phyloP scores from a whole-genome alignment of 2,329 filamentous ascomycete genomes.

The Aspergillus niger region DNA sequence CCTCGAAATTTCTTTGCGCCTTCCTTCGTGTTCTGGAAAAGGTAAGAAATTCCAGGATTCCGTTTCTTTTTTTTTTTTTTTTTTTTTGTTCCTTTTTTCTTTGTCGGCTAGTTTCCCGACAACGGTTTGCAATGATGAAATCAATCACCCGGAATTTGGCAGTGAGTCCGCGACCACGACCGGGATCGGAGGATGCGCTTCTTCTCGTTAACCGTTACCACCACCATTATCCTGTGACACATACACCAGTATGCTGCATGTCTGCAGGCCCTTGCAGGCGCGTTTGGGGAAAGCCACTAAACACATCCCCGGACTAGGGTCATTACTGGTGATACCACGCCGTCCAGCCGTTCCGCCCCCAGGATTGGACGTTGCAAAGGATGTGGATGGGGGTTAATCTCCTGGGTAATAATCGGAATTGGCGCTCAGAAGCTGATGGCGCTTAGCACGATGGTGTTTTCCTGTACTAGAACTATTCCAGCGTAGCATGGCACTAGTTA shows the following conservation, averaged over 20 bases:
- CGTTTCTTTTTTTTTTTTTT: too few relatives aligned
- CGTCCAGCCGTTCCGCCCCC: constrained; percentile 7
- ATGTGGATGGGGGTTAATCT: not conserved
- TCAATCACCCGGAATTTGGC: constrained; percentile 2
- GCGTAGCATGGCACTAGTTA: not conserved
- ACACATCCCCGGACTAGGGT: not conserved
- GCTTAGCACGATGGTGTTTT: not conserved
- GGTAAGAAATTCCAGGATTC: not conserved
- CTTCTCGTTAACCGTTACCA: not conserved
- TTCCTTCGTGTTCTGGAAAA: constrained; percentile 19
- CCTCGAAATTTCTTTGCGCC: constrained; percentile 18
- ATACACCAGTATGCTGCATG: constrained; percentile 14
- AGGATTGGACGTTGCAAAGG: constrained; percentile 10
- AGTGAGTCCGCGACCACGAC: not conserved
- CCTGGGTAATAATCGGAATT: not conserved
- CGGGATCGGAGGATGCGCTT: not conserved
- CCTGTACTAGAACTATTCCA: not conserved
- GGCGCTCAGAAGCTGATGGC: not conserved
- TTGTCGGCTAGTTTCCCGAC: constrained; percentile 3
- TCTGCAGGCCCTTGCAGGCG: constrained; percentile 19
- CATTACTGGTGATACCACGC: constrained; percentile 11
- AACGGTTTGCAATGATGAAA: not conserved
- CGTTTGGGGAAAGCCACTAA: constrained; percentile 3
- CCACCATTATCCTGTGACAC: constrained; percentile 10
- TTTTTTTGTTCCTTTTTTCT: not conserved